These are phyloP conservation scores for Aureobasidium sp. DNA, from an alignment of 2,329 filamentous ascomycete genomes.

Conservation along the genomic window DNA sequence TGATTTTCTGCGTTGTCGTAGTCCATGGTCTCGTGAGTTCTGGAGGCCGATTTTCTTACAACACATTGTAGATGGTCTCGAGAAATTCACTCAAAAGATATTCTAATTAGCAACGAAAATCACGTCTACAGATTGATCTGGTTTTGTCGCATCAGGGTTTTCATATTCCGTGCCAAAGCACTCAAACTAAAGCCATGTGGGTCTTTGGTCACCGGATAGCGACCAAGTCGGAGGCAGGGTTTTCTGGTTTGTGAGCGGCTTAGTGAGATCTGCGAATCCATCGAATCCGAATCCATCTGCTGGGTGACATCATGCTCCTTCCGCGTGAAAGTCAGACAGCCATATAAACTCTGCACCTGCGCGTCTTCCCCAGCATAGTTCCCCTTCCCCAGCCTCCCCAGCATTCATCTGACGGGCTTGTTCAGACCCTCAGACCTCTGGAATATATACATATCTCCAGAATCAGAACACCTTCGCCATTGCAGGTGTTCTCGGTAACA, in stretches of 20 bases:
- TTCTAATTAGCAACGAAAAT: background rate
- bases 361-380: background rate
- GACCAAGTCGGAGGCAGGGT: background rate
- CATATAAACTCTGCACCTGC: background rate
- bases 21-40: background rate
- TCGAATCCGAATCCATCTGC: background rate
- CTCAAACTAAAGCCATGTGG: conserved; percentile 3
- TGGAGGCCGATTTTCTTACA: background rate
- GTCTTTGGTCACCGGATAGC: background rate
- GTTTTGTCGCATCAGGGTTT: background rate
- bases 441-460: background rate
- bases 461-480: background rate
- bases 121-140: background rate
- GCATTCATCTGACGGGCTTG: background rate
- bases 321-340: background rate
- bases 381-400: background rate
- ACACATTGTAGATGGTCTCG: background rate
- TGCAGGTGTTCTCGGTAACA: background rate
- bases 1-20: conserved; percentile 3
- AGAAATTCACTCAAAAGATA: too few species aligned
- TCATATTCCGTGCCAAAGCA: background rate
- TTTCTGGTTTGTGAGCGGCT: background rate
- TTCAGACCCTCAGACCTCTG: background rate
- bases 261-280: background rate
- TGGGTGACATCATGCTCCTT: conserved; percentile 6